phyloP scores from a whole-genome alignment of 345 rosid species.

The Salix caprea region DNA sequence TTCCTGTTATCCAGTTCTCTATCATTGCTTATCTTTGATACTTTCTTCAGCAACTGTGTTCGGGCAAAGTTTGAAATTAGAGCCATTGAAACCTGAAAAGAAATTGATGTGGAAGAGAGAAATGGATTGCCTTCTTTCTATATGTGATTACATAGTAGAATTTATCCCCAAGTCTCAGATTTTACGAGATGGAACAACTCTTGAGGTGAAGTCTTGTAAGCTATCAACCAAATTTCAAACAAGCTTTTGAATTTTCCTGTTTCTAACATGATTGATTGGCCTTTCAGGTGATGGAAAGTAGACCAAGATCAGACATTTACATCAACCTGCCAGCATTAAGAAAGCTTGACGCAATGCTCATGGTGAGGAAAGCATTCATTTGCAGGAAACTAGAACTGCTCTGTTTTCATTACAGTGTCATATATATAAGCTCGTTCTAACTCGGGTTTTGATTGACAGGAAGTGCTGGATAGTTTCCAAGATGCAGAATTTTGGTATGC shows the following conservation, averaged over 20 bases:
- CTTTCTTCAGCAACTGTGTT: conserved; percentile 73
- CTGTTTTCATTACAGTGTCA: not conserved
- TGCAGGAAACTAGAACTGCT: not conserved
- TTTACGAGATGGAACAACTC: conserved; percentile 51
- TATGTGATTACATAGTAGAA: conserved; percentile 79
- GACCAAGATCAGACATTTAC: conserved; percentile 66
- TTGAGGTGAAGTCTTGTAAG: conserved; percentile 48
- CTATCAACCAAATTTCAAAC: not conserved
- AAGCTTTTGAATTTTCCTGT: not conserved
- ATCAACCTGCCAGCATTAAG: conserved; percentile 82
- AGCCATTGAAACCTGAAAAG: conserved; percentile 79
- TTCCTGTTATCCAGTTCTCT: not conserved
- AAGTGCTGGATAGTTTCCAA: conserved; percentile 71
- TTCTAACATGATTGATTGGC: conserved; percentile 2
- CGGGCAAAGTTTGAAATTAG: conserved; percentile 80
- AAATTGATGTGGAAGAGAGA: conserved; percentile 82
- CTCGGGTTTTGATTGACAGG: conserved; percentile 44
- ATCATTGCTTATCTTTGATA: not conserved
- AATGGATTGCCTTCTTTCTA: conserved; percentile 82
- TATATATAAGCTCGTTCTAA: not conserved
- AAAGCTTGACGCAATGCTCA: conserved; percentile 81
- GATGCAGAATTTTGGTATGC: conserved; percentile 88
- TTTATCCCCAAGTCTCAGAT: conserved; percentile 53
- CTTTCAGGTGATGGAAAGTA: conserved; percentile 67
- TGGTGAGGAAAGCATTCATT: conserved; percentile 38